phyloP scores from a whole-genome alignment of 352 stramenopile genomes.

The Globisporangium yorkense region DNA sequence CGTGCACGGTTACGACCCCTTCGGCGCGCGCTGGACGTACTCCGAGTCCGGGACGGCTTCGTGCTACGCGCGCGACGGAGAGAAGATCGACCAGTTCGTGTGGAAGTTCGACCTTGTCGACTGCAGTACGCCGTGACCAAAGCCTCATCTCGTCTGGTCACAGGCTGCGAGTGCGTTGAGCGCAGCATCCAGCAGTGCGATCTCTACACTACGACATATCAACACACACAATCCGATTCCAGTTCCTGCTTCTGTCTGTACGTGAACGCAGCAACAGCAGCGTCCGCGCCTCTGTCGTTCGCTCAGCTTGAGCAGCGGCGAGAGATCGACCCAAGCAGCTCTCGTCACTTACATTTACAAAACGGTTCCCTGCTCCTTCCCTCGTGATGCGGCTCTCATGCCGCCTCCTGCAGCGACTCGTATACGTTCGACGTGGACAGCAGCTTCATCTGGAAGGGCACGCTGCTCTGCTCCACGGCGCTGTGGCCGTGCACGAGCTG shows the following conservation, averaged over 20 bases:
- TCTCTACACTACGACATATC: no score
- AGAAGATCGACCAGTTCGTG: not conserved
- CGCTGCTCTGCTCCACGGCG: conserved; percentile 38
- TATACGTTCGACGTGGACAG: conserved; percentile 57
- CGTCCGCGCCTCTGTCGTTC: no score
- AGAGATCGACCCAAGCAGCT: not conserved
- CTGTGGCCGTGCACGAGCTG: conserved; percentile 68
- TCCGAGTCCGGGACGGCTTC: not conserved
- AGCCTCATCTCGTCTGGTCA: no score
- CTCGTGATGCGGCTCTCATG: not conserved
- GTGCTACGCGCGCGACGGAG: conserved; percentile 1
- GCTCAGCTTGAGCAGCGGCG: no score
- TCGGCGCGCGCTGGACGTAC: conserved; percentile 1
- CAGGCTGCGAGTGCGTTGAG: no score
- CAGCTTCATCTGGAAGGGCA: conserved; percentile 70
- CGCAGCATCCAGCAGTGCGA: no score
- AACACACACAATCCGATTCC: no score
- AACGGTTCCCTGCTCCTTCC: not conserved
- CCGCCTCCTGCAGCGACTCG: conserved; percentile 35
- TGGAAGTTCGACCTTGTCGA: not conserved
- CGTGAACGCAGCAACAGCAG: no score
- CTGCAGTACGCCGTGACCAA: not conserved
- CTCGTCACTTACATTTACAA: not conserved
- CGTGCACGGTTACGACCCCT: not conserved
- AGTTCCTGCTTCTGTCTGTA: no score